Conservation (phyloP, 2,329 filamentous ascomycete genomes). For the Curvularia lunata region DNA sequence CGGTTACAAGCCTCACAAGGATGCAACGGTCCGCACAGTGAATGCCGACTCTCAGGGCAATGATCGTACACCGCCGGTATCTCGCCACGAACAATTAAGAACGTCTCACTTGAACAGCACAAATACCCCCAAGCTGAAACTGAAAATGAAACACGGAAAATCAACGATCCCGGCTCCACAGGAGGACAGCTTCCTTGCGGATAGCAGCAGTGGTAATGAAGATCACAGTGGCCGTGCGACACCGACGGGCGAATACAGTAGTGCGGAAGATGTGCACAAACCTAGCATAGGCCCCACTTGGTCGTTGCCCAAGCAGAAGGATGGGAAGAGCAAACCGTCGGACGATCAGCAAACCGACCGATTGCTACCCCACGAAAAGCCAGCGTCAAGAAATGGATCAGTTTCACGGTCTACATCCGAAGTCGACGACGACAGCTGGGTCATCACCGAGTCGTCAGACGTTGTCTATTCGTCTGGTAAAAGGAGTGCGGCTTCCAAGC, state of each 20-base stretch:
- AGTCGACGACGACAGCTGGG: slow-evolving; percentile 49
- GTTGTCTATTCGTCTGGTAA: slow-evolving; percentile 26
- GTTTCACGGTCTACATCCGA: slow-evolving; percentile 42
- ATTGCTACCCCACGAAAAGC: slow-evolving; percentile 29
- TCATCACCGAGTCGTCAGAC: slow-evolving; percentile 42
- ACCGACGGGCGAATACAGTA: slow-evolving; percentile 35
- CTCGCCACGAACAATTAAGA: slow-evolving; percentile 37
- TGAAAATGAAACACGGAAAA: slow-evolving; percentile 49
- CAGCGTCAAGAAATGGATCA: slow-evolving; percentile 23
- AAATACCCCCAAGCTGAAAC: slow-evolving; percentile 49
- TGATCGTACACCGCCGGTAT: slow-evolving; percentile 33
- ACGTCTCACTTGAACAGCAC: slow-evolving; percentile 26
- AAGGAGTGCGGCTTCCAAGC: slow-evolving; percentile 36
- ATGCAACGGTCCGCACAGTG: slow-evolving; percentile 73
- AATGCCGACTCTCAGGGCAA: slow-evolving; percentile 53
- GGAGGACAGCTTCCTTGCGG: slow-evolving; percentile 60
- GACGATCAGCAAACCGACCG: slow-evolving; percentile 36
- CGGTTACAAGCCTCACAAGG: slow-evolving; percentile 74
- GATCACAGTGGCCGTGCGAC: slow-evolving; percentile 49
- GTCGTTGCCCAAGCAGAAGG: slow-evolving; percentile 30
- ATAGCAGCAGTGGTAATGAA: slow-evolving; percentile 60
- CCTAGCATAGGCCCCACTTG: slow-evolving; percentile 41
- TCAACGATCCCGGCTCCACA: slow-evolving; percentile 30
- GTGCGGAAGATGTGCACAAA: slow-evolving; percentile 39
- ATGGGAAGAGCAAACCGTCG: slow-evolving; percentile 32